These are phyloP conservation scores for Candida namnaoensis DNA, from an alignment of 805 yeast genomes.

Conservation along the genomic window DNA sequence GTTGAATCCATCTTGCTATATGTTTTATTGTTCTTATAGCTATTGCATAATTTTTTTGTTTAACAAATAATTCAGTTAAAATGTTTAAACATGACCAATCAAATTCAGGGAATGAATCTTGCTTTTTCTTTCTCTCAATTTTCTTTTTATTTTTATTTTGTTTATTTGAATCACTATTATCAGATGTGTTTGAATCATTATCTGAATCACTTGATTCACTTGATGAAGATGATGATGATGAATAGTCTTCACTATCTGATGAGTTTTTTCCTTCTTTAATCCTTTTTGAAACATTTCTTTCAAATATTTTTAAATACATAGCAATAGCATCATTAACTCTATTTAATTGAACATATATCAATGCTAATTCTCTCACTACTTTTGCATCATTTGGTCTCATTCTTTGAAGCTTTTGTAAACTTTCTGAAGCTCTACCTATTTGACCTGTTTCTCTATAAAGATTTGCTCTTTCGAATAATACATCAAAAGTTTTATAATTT, in stretches of 20 bases:
- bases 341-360: slow-evolving; percentile 37
- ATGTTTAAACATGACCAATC: slow-evolving; percentile 89
- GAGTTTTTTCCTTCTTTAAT: slow-evolving; percentile 20
- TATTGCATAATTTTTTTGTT: slow-evolving; percentile 51
- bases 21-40: slow-evolving; percentile 61
- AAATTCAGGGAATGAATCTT: slow-evolving; percentile 39
- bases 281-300: slow-evolving; percentile 43
- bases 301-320: slow-evolving; percentile 55
- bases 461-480: slow-evolving; percentile 55
- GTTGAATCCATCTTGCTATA: slow-evolving; percentile 78
- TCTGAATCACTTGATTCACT: slow-evolving; percentile 7
- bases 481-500: slow-evolving; percentile 40
- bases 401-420: slow-evolving; percentile 50
- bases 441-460: slow-evolving; percentile 61
- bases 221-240: too few species aligned
- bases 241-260: slow-evolving; percentile 18
- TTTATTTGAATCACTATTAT: slow-evolving; percentile 5
- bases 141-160: slow-evolving; percentile 11
- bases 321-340: slow-evolving; percentile 69
- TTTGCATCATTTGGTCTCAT: slow-evolving; percentile 51
- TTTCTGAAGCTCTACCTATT: slow-evolving; percentile 65
- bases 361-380: slow-evolving; percentile 54
- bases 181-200: slow-evolving; percentile 11
- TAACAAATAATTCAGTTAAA: slow-evolving; percentile 69
- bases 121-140: slow-evolving; percentile 11